Conservation (phyloP, 2,329 filamentous ascomycete species). For the Arthrobotrys megalospora region DNA sequence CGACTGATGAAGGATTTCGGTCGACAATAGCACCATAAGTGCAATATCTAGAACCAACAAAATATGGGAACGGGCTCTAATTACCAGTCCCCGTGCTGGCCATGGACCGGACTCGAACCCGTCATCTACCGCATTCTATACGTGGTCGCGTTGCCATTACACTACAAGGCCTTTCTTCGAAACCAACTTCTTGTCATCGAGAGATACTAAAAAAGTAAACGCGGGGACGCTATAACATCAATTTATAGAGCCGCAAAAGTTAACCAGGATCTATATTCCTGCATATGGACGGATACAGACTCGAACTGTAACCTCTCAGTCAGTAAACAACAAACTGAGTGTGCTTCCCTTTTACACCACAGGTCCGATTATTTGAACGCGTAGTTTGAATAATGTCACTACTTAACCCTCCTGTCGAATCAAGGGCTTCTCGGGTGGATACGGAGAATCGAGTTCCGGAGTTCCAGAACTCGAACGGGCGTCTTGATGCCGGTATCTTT, state of each 20-base stretch:
- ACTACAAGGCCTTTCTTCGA: constrained; percentile 21
- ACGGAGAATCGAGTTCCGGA: no score
- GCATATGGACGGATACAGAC: constrained; percentile 15
- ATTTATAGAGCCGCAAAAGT: no score
- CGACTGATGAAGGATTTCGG: neutral
- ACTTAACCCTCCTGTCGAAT: neutral
- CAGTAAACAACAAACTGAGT: constrained; percentile 1
- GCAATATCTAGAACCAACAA: constrained; percentile 10
- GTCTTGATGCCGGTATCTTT: no score
- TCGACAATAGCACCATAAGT: constrained; percentile 1
- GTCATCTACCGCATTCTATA: constrained; percentile 48
- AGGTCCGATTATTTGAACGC: neutral
- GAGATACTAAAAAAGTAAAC: neutral
- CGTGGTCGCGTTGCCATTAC: constrained; percentile 48
- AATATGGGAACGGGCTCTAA: neutral
- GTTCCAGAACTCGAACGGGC: no score
- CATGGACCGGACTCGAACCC: constrained; percentile 47
- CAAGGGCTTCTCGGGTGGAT: no score
- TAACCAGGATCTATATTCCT: no score
- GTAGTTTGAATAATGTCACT: neutral
- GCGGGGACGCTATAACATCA: no score
- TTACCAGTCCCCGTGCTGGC: constrained; percentile 8
- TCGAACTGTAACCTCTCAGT: constrained; percentile 28
- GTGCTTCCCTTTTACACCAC: constrained; percentile 20
- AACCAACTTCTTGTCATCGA: neutral